phyloP scores from a whole-genome alignment of 805 yeast genomes.

The Candida tibetensis region DNA sequence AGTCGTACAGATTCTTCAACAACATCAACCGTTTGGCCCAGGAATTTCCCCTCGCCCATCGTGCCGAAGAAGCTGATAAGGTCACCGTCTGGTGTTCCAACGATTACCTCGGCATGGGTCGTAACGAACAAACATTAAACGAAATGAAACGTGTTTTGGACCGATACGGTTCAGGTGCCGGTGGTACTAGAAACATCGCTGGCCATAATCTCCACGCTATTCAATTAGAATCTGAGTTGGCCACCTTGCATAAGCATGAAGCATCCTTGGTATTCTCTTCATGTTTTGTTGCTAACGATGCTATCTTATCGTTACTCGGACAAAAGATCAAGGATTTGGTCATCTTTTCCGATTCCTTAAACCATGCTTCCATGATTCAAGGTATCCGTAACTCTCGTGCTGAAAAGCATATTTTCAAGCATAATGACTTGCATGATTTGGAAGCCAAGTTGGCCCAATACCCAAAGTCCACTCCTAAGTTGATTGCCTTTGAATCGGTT shows the following conservation, averaged over 20 bases:
- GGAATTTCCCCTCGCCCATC: constrained; percentile 92
- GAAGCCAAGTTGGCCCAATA: constrained; percentile 74
- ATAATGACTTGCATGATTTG: constrained; percentile 81
- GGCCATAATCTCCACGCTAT: constrained; percentile 95
- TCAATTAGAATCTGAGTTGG: constrained; percentile 78
- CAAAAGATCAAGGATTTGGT: constrained; percentile 87
- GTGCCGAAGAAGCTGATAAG: constrained; percentile 67
- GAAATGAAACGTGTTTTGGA: constrained; percentile 79
- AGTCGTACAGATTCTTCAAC: constrained; percentile 93
- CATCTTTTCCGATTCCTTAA: constrained; percentile 86
- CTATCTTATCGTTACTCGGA: constrained; percentile 86
- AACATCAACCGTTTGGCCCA: constrained; percentile 93
- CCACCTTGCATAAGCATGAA: constrained; percentile 89
- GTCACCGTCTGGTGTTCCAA: constrained; percentile 99
- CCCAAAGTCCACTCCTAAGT: constrained; percentile 86
- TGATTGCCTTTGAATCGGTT: constrained; percentile 95
- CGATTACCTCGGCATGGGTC: constrained; percentile 95
- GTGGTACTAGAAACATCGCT: constrained; percentile 98
- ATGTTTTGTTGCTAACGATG: constrained; percentile 96
- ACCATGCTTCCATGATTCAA: constrained; percentile 97
- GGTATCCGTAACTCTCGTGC: constrained; percentile 92
- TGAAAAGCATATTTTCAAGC: constrained; percentile 85
- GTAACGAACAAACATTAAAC: constrained; percentile 65
- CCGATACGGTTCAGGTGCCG: constrained; percentile 97
- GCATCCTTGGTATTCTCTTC: constrained; percentile 94